Evolutionary conservation across 129 eudicot species (phyloP).

Genomic region (Pseudognaphalium luteoalbum): DNA sequence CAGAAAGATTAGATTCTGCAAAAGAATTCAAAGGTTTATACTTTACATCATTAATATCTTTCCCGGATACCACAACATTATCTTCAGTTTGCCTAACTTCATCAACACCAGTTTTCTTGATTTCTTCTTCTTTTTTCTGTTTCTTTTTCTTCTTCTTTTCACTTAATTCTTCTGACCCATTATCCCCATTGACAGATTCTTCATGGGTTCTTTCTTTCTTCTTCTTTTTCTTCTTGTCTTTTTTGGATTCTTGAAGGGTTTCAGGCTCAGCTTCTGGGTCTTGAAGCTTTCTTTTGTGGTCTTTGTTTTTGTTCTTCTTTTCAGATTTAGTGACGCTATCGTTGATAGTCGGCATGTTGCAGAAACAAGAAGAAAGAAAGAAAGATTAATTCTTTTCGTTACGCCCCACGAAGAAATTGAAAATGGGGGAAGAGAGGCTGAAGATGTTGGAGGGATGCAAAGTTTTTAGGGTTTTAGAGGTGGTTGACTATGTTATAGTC

Average conservation of each 20-base stretch:
- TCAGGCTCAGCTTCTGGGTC: conserved; percentile 37
- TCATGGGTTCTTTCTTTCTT: conserved; percentile 32
- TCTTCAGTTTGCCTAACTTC: conserved; percentile 53
- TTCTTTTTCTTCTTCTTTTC: conserved; percentile 45
- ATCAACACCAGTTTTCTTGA: conserved; percentile 26
- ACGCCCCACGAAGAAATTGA: conserved; percentile 23
- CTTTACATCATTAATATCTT: conserved; percentile 59
- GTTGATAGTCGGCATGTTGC: conserved; percentile 38
- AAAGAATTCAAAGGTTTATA: conserved; percentile 61
- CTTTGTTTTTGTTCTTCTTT: conserved; percentile 47
- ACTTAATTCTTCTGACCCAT: conserved; percentile 32
- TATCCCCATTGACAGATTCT: conserved; percentile 19
- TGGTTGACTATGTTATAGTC: background rate
- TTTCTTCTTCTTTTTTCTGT: conserved; percentile 15
- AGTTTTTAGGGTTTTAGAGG: conserved; percentile 44
- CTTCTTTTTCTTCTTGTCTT: conserved; percentile 61
- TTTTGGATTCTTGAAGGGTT: conserved; percentile 30
- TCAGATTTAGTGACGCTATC: conserved; percentile 35
- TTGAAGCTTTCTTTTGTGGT: conserved; percentile 66
- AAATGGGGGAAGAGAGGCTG: conserved; percentile 20
- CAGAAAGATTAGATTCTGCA: conserved; percentile 59
- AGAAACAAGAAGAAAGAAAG: conserved; percentile 1
- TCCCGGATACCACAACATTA: conserved; percentile 88
- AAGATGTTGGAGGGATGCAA: background rate
- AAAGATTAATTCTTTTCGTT: conserved; percentile 19